Conservation (phyloP, 2,329 filamentous ascomycete genomes). For the Phyllosticta ampelicida region DNA sequence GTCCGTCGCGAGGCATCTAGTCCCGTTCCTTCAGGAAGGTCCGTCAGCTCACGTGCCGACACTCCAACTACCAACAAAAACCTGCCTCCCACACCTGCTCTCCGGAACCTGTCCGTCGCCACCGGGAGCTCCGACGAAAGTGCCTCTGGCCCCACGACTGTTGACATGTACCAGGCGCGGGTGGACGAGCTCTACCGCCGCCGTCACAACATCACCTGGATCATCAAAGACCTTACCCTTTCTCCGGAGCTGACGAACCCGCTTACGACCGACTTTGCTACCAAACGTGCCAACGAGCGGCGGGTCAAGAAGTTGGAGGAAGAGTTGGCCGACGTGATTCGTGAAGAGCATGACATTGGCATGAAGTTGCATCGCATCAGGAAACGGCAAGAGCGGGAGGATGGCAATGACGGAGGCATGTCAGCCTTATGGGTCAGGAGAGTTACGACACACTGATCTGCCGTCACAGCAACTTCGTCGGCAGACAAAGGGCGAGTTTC, state of each 20-base stretch:
- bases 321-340: constrained; percentile 28
- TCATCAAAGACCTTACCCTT: constrained; percentile 24
- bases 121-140: constrained; percentile 14
- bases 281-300: constrained; percentile 23
- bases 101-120: constrained; percentile 3
- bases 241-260: constrained; percentile 27
- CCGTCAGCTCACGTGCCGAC: neutral
- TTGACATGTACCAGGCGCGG: constrained; percentile 28
- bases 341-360: constrained; percentile 30
- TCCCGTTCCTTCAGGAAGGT: neutral
- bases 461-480: neutral
- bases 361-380: constrained; percentile 30
- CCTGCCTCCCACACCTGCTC: constrained; percentile 25
- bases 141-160: constrained; percentile 22
- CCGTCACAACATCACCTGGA: constrained; percentile 26
- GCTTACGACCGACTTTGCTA: constrained; percentile 26
- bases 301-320: constrained; percentile 25
- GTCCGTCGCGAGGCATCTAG: neutral
- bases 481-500: neutral
- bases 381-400: constrained; percentile 28
- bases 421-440: constrained; percentile 30
- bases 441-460: constrained; percentile 19
- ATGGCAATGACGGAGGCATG: constrained; percentile 19
- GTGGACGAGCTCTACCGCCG: constrained; percentile 28
- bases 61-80: constrained; percentile 25